Base-by-base conservation (phyloP, 495 filamentous ascomycete genomes). In the Aspergillus sclerotioniger region DNA sequence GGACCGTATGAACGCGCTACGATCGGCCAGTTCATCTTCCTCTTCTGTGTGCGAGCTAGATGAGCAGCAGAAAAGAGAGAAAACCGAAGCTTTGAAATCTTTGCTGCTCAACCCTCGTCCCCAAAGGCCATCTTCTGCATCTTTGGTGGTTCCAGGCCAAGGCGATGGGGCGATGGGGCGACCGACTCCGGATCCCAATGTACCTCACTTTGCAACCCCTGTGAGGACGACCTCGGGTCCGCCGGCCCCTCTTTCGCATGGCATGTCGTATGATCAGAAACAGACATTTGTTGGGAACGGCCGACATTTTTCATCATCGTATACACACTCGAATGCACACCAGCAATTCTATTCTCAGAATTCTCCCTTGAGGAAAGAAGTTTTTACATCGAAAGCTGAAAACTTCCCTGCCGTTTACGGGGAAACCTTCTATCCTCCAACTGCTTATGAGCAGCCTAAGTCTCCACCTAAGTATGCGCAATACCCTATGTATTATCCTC, bases 1-100 rank as follows among this genome's bases (percentile, higher is more conserved):
- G 19, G 83, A 89, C 53, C 81, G 85, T 31, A 85, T 89, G 69
- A 80, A 82, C 56, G 84, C 82, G 15, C 74, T 85, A 49, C 72
- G 75, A 17, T 65, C 74, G 17, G 59, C 69, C 25, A 71, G 62
- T 47, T 65, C 68, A 46, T 58, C 63, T 15, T 59, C 66, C 7
- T 60, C 59, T 13, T 51, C 63, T 6, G 54, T 62, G 16, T 56
- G 55, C 8, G 60, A 67, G 13, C 44, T 68, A 6, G 62, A 65
- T 54, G 77, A 80, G 51, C 71, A 71, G 5, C 66, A 80, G 58
- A 70, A 71, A 49, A 75, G 61, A 33, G 65, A 68, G 12, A 81
- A 81, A 60, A 79, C 73, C 2, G 68, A 73, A 52, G 76, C 74
- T 46, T 51, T 83, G 55, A 82, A 81, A 63, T 69, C 71, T 53